These are phyloP conservation scores for Theileria sp. DNA, from an alignment of 169 alveolate genomes.

Conservation along the genomic window DNA sequence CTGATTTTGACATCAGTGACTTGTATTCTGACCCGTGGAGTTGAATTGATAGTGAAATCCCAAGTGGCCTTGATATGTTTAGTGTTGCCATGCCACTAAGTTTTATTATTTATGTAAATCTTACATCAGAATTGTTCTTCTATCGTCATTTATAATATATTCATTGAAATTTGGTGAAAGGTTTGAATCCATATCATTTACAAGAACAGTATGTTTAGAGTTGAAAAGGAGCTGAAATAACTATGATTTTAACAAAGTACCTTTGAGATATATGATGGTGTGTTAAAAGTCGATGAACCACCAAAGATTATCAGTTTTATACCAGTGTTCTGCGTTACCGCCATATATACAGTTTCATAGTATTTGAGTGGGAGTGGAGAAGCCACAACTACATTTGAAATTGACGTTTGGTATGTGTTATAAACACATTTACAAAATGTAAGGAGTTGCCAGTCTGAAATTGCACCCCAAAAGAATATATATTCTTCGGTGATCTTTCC, in stretches of 20 bases:
- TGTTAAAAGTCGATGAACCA: conserved; percentile 55
- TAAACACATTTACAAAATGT: conserved; percentile 66
- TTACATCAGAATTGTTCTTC: conserved; percentile 42
- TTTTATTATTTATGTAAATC: neutral
- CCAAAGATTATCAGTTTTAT: conserved; percentile 73
- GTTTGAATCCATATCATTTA: conserved; percentile 58
- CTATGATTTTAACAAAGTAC: conserved; percentile 32
- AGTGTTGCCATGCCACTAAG: conserved; percentile 34
- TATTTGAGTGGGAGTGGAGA: conserved; percentile 73
- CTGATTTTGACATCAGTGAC: conserved; percentile 19
- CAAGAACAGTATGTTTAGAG: conserved; percentile 58
- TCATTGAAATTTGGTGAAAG: conserved; percentile 17
- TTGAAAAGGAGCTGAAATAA: conserved; percentile 35
- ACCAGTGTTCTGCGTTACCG: conserved; percentile 70
- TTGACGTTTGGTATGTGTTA: conserved; percentile 68
- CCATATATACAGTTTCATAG: conserved; percentile 69
- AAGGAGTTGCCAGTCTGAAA: conserved; percentile 68
- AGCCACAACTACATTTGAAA: conserved; percentile 68
- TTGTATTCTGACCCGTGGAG: conserved; percentile 61
- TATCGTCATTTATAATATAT: conserved; percentile 34
- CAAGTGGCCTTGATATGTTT: conserved; percentile 48
- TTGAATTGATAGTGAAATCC: conserved; percentile 48
- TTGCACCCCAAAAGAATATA: conserved; percentile 73
- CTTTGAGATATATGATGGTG: conserved; percentile 57
- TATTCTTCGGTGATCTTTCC: conserved; percentile 61